phyloP scores from a whole-genome alignment of 208 protist species.

The Leishmania amazonensis region DNA sequence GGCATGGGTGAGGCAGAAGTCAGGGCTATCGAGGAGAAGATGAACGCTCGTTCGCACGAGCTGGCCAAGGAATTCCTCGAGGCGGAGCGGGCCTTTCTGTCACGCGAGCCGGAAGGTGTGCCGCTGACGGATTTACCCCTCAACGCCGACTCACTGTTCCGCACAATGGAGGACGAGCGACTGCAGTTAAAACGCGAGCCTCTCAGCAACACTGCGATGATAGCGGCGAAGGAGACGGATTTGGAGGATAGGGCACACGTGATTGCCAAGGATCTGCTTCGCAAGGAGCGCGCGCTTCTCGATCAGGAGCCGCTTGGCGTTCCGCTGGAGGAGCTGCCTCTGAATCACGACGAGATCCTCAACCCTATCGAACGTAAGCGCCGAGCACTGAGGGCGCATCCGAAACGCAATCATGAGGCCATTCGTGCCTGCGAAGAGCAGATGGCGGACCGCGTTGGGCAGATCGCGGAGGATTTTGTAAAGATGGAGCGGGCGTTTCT shows the following conservation, averaged over 20 bases:
- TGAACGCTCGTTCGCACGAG: conserved; percentile 73
- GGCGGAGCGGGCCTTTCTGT: conserved; percentile 64
- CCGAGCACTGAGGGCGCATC: conserved; percentile 44
- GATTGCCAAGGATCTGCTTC: conserved; percentile 61
- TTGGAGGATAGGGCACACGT: conserved; percentile 53
- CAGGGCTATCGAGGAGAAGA: conserved; percentile 53
- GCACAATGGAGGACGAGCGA: conserved; percentile 50
- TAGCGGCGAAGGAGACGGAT: conserved; percentile 43
- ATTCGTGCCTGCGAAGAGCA: conserved; percentile 67
- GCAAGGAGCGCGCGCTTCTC: conserved; percentile 80
- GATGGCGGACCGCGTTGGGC: conserved; percentile 63
- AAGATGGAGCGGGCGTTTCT: conserved; percentile 77
- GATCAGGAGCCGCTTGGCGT: conserved; percentile 86
- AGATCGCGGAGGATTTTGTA: conserved; percentile 71
- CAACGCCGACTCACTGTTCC: conserved; percentile 58
- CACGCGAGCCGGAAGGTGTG: conserved; percentile 73
- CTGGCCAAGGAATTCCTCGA: conserved; percentile 55
- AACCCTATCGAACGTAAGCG: conserved; percentile 72
- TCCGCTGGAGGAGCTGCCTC: conserved; percentile 73
- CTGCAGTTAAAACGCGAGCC: conserved; percentile 65
- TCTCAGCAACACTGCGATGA: conserved; percentile 23
- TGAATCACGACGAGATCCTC: conserved; percentile 71
- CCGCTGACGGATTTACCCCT: conserved; percentile 66
- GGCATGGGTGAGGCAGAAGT: conserved; percentile 47
- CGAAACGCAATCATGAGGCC: conserved; percentile 49